Conservation (phyloP, 2,329 filamentous ascomycete species). For the Diaporthe batatas region DNA sequence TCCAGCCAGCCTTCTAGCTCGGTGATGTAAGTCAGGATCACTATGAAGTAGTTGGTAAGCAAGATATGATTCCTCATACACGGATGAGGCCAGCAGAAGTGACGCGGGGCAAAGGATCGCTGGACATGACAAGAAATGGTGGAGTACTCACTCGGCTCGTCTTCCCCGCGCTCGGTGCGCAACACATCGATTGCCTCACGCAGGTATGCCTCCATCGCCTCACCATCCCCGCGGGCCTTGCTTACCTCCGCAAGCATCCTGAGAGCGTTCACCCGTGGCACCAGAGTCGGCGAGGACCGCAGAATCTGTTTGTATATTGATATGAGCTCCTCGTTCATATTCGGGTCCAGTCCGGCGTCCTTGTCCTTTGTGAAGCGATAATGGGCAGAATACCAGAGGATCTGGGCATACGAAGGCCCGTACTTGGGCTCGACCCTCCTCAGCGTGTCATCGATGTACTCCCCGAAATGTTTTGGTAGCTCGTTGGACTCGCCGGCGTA, state of each 20-base stretch:
- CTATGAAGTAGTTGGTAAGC: not conserved
- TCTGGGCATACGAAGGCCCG: conserved; percentile 18
- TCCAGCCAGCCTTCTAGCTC: conserved; percentile 26
- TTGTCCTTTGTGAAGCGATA: conserved; percentile 25
- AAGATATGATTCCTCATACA: not conserved
- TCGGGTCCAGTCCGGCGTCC: conserved; percentile 22
- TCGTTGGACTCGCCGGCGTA: conserved; percentile 27
- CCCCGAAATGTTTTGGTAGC: conserved; percentile 20
- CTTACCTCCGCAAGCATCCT: conserved; percentile 24
- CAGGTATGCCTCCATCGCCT: conserved; percentile 20
- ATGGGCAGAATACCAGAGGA: conserved; percentile 30
- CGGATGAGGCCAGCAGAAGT: not conserved
- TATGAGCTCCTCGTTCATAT: conserved; percentile 5
- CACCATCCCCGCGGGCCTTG: not conserved
- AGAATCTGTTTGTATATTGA: conserved; percentile 14
- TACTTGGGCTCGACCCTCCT: conserved; percentile 7
- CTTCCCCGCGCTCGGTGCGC: conserved; percentile 23
- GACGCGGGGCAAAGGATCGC: not conserved
- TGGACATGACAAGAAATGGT: not conserved
- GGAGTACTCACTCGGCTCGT: conserved; percentile 28
- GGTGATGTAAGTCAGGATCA: conserved; percentile 20
- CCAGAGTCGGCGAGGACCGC: conserved; percentile 12
- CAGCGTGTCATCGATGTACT: conserved; percentile 25
- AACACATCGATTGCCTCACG: conserved; percentile 17
- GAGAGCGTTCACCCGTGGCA: conserved; percentile 7